Base-by-base conservation (phyloP, 1,284 basidiomycete species). In the Vanrija sp. region DNA sequence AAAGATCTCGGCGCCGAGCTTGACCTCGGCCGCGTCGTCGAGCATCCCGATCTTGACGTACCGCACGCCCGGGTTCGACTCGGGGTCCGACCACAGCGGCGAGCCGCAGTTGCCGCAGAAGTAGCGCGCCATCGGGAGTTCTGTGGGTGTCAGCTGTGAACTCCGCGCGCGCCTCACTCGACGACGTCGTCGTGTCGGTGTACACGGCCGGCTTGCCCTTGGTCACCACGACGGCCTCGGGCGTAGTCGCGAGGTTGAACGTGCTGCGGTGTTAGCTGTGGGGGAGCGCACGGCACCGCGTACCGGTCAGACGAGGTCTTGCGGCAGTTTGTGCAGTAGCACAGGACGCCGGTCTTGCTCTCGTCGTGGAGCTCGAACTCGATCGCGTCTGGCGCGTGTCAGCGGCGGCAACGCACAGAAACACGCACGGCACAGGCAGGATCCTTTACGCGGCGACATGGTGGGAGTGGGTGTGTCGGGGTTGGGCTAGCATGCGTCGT, bases 91-190 rank as follows among this genome's bases (percentile, higher is more conserved):
- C 51, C 51, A 60, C 12, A 60, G 53, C 5, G 54, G 42, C 9
- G 26, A 43, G 21, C 58, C 58, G 48, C 58, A 60, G 38, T 51
- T 51, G 19, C 54, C 51, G 51, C 58, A 60, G 48, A 60, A 60
- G 26, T 18, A 48, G 44, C 58, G 58, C 16, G 38, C 12, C 54
- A 55, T 55, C 15, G 51, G 51, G 48, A 51, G 53, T 2, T 8
- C 34, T 34, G 34, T 2, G 34, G 2, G 34, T n/a, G 9, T 34
- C 2, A 14, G 34, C 9, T 15, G 9, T 14, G 34, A n/a, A n/a
- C 34, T 12, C 34, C 9, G 34, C 34, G 9, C 34, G 21, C 21
- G 21, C 34, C 34, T n/a, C 26, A 55, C 48, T 49, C 10, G 50
- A 52, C 18, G 28, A 38, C 14, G 50, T 52, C 6, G 38, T 40